phyloP scores from a whole-genome alignment of 257 asterid species.

The Salvia hispanica region DNA sequence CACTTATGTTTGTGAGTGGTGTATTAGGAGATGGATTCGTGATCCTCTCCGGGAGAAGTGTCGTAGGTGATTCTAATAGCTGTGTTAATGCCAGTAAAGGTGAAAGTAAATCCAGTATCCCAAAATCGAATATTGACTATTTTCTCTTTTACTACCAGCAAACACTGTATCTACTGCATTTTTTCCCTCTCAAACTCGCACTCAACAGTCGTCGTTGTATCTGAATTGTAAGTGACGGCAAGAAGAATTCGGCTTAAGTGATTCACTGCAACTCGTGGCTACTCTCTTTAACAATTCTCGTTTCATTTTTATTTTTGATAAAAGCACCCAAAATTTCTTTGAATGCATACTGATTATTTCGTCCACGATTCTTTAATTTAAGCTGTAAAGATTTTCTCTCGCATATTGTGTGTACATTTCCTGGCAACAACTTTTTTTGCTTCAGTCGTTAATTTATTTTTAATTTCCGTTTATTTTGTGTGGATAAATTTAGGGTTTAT shows the following conservation, averaged over 20 bases:
- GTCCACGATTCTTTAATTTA: not conserved
- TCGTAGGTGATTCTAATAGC: rapidly evolving
- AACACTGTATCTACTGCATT: slow-evolving; percentile 6
- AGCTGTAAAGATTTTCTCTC: not conserved
- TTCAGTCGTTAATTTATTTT: not conserved
- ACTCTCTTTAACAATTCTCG: slow-evolving; percentile 6
- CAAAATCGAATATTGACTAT: too few species aligned
- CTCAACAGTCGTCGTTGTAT: slow-evolving; percentile 10
- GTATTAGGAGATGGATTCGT: too few species aligned
- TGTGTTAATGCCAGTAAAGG: too few species aligned
- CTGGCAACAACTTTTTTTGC: not conserved
- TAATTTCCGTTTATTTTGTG: not conserved
- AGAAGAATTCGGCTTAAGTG: not conserved
- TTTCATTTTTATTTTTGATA: not conserved
- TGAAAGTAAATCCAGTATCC: too few species aligned
- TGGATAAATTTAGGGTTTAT: slow-evolving; percentile 39
- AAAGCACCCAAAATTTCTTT: not conserved
- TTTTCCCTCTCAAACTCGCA: slow-evolving; percentile 24
- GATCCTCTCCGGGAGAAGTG: rapidly evolving
- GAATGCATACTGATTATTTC: slow-evolving; percentile 28
- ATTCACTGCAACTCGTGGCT: not conserved
- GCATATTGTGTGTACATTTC: not conserved
- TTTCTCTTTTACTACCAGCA: too few species aligned
- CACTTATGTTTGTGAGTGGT: too few species aligned
- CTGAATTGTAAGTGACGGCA: slow-evolving; percentile 24